phyloP scores from a whole-genome alignment of 306 rosid species.

The Vachellia collinsii region DNA sequence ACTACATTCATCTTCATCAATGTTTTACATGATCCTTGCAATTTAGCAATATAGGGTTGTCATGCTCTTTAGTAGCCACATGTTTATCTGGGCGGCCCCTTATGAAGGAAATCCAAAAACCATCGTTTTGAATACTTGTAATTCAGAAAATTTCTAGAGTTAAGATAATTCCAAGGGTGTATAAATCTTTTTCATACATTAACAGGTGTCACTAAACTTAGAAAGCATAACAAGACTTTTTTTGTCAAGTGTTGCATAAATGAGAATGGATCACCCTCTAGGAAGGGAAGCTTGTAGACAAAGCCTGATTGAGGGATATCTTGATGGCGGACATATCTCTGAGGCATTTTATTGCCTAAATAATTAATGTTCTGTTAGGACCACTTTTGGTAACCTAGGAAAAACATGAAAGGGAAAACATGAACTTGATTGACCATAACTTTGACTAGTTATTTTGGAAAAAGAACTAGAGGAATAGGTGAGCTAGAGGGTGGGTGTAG shows the following conservation, averaged over 20 bases:
- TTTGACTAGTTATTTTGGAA: too few species aligned
- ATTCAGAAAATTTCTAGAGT: neutral
- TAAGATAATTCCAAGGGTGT: neutral
- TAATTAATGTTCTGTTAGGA: neutral
- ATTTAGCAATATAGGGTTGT: neutral
- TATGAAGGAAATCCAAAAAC: neutral
- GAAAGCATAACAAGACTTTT: neutral
- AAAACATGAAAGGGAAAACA: too few species aligned
- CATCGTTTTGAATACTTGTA: neutral
- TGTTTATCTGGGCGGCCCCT: neutral
- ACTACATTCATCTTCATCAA: neutral
- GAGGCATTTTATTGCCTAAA: neutral
- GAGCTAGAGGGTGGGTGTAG: too few species aligned
- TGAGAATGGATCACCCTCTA: neutral
- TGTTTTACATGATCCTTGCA: neutral
- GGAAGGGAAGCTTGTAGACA: neutral
- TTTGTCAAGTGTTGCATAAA: neutral
- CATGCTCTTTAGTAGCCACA: neutral
- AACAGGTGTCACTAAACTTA: neutral
- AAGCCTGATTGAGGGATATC: neutral
- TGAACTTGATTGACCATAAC: too few species aligned
- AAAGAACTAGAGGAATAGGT: too few species aligned
- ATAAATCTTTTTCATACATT: neutral
- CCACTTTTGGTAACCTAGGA: too few species aligned
- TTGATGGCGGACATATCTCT: neutral